Base-by-base conservation (phyloP, 768 basidiomycete species). In the Hypholoma fasciculare region DNA sequence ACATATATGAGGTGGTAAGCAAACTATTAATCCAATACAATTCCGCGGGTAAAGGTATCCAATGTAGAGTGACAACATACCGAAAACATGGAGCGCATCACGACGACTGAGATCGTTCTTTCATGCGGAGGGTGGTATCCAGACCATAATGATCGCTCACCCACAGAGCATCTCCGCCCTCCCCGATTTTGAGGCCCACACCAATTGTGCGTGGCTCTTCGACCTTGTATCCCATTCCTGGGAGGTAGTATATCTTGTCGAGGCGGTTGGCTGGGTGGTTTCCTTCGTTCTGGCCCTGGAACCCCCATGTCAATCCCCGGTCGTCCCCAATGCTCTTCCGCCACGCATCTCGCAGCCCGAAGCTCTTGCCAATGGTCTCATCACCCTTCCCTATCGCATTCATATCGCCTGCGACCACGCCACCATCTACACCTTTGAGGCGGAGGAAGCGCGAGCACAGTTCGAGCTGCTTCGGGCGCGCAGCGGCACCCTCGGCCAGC, bases 81-180 rank as follows among this genome's bases (percentile, higher is more conserved):
- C 7, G 19, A 26, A 42, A 12, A 40, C 7, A 16, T 42, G 17
- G 16, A 39, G 38, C 13, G 37, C 37, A 20, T 54, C 36, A 54
- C n/a, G 54, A 46, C 11, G 44, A 54, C 44, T 54, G 43, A 19
- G 54, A 54, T 11, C 54, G 43, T 26, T 43, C 44, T 54, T 54
- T 54, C 53, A 69, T 61, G 14, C 60, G 63, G 55, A 80, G 54
- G n/a, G 68, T 74, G 59, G 74, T 78, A 67, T 65, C 63, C 53
- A 92, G 71, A 4, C 88, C 90, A 68, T 74, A 86, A 60, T 92
- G 90, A 63, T 92, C 90, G 63, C 86, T 89, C 17, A 80, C 77
- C 80, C 82, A 90, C 3, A 69, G 39, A 23, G 64, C 63, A 23
- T 62, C 62, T 11, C 60, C 63, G 19, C 74, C 78, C 4, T 72